Conservation (phyloP, 768 basidiomycete genomes). For the Lentinula detonsa region DNA sequence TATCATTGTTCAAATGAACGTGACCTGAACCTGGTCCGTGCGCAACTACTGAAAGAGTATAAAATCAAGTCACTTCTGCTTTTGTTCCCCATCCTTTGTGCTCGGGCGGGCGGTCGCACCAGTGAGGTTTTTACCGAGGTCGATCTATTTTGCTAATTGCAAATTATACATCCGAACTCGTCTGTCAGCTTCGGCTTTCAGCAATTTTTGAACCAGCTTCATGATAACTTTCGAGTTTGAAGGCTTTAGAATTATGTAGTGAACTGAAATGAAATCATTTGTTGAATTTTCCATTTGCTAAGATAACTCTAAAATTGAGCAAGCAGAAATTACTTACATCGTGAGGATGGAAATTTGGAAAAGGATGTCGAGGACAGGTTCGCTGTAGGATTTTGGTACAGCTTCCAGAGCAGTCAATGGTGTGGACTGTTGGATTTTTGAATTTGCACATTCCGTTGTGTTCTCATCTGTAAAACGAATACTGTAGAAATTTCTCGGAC, state of each 20-base stretch:
- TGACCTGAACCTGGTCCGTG: background rate
- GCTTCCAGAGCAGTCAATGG: too few relatives aligned
- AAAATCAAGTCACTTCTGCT: background rate
- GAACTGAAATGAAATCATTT: too few relatives aligned
- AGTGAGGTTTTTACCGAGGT: slow-evolving; percentile 95
- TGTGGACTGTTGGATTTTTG: too few relatives aligned
- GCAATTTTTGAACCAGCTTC: slow-evolving; percentile 78
- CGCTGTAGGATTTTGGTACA: too few relatives aligned
- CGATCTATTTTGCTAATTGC: slow-evolving; percentile 94
- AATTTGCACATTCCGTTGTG: too few relatives aligned
- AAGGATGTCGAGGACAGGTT: too few relatives aligned
- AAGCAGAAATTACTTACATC: too few relatives aligned
- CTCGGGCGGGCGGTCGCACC: slow-evolving; percentile 89
- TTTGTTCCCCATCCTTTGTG: slow-evolving; percentile 47
- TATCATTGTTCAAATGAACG: background rate
- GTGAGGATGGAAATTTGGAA: too few relatives aligned
- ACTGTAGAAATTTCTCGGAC: too few relatives aligned
- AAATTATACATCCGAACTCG: slow-evolving; percentile 96
- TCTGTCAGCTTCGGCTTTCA: slow-evolving; percentile 83
- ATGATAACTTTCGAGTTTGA: slow-evolving; percentile 22
- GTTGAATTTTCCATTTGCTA: too few relatives aligned
- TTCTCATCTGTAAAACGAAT: too few relatives aligned
- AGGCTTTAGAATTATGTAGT: background rate
- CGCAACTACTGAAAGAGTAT: background rate
- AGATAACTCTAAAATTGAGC: background rate